Percentiles rank a stretch among this genome's conserved stretches.
These are phyloP conservation scores for Malus domestica DNA, from an alignment of 306 rosid genomes.

Conservation along the genomic window DNA sequence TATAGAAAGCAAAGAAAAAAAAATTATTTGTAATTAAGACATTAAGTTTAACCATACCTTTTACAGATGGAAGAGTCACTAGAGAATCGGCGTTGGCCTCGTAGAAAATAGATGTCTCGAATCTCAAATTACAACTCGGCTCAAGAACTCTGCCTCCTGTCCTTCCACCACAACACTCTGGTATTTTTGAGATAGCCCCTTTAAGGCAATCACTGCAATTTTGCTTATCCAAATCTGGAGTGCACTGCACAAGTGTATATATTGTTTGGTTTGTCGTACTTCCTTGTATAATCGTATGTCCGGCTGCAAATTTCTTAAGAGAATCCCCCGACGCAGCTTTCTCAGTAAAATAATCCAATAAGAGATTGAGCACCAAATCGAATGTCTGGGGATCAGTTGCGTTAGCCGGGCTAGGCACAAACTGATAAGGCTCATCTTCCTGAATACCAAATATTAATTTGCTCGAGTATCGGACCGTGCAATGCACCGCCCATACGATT, in stretches of 20 bases:
- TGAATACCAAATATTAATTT: background rate
- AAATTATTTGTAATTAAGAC: background rate
- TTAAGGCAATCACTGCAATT: background rate
- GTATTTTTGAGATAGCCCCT: background rate
- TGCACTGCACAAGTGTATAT: background rate
- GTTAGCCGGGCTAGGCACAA: background rate
- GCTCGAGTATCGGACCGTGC: conserved; percentile 15
- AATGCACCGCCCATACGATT: background rate
- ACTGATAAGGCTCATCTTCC: background rate
- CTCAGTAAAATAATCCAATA: background rate
- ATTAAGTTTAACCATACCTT: background rate
- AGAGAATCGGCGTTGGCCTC: background rate
- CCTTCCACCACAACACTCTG: background rate
- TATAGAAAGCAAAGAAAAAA: background rate
- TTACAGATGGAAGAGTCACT: conserved; percentile 9
- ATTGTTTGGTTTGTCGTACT: background rate
- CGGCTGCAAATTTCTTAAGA: background rate
- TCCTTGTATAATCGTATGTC: background rate
- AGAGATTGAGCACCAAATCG: background rate
- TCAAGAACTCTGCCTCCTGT: background rate
- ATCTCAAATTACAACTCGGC: conserved; percentile 9
- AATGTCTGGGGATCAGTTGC: background rate
- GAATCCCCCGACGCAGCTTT: background rate
- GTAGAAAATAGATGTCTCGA: background rate
- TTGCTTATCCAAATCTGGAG: background rate